phyloP scores from a whole-genome alignment of 306 rosid genomes.

The Sesbania bispinosa region DNA sequence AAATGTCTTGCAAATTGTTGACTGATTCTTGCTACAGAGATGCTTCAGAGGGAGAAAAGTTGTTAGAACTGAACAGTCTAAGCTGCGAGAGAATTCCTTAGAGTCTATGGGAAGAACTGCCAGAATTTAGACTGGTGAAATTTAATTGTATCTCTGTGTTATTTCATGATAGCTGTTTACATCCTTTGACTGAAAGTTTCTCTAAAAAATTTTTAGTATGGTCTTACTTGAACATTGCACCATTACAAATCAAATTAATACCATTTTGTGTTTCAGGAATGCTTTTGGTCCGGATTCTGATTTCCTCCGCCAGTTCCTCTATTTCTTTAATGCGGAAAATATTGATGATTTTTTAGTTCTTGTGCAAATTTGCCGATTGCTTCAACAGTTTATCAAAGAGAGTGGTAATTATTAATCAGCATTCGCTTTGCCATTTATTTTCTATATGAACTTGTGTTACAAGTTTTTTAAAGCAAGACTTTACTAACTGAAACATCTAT shows the following conservation, averaged over 20 bases:
- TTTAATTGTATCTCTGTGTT: conserved; percentile 1
- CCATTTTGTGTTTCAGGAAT: conserved; percentile 55
- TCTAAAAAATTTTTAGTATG: background rate
- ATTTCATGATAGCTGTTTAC: conserved; percentile 6
- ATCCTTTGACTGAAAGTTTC: background rate
- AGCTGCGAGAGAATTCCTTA: conserved; percentile 61
- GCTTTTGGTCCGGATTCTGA: conserved; percentile 85
- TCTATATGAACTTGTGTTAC: background rate
- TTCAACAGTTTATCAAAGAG: conserved; percentile 56
- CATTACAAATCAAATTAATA: conserved; percentile 8
- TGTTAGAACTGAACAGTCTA: conserved; percentile 57
- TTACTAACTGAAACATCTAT: background rate
- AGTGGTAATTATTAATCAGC: conserved; percentile 50
- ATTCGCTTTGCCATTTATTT: conserved; percentile 3
- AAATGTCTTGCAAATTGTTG: conserved; percentile 37
- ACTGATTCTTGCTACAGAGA: conserved; percentile 79
- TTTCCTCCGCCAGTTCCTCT: conserved; percentile 81
- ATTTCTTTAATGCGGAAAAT: conserved; percentile 66
- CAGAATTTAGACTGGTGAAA: conserved; percentile 73
- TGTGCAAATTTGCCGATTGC: conserved; percentile 75
- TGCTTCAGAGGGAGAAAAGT: conserved; percentile 93
- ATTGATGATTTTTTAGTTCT: conserved; percentile 63
- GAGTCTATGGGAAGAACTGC: conserved; percentile 55
- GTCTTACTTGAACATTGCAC: conserved; percentile 13
- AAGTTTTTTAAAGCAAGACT: conserved; percentile 1